Percentiles rank a stretch among this genome's conserved stretches.
phyloP scores from a whole-genome alignment of 495 filamentous ascomycete genomes.

The Lasiosphaeris hirsuta region DNA sequence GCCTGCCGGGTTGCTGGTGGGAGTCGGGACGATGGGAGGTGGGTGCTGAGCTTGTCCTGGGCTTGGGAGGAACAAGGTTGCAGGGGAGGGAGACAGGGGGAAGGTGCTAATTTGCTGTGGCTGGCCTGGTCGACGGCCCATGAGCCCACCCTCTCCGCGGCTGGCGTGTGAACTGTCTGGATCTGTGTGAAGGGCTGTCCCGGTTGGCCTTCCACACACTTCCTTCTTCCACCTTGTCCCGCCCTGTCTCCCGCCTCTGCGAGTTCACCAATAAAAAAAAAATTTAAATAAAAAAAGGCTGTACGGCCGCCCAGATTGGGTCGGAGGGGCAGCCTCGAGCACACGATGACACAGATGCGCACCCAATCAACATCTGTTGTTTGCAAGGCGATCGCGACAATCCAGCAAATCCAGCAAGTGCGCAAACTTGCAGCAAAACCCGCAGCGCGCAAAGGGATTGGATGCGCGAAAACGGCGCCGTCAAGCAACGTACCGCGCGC shows the following conservation, averaged over 20 bases:
- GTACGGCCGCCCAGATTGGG: too few species aligned
- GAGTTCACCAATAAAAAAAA: too few species aligned
- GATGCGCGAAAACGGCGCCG: neutral
- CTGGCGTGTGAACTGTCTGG: neutral
- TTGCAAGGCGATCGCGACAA: neutral
- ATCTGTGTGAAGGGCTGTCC: neutral
- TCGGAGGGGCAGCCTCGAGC: too few species aligned
- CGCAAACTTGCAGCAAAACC: neutral
- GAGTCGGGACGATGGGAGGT: neutral
- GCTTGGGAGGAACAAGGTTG: conserved; percentile 1
- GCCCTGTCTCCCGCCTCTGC: too few species aligned
- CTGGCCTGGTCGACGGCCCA: conserved; percentile 13
- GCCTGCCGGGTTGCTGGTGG: neutral
- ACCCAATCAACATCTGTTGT: neutral
- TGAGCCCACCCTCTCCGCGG: conserved; percentile 1
- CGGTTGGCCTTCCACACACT: neutral
- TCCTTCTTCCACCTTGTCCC: neutral
- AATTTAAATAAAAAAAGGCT: too few species aligned
- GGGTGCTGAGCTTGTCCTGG: conserved; percentile 2
- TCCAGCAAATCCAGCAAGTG: neutral
- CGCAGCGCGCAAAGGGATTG: neutral
- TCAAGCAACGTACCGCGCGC: conserved; percentile 26
- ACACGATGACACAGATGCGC: too few species aligned
- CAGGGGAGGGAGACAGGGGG: conserved; percentile 4
- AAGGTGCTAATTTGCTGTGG: conserved; percentile 25